phyloP scores from a whole-genome alignment of 2,329 filamentous ascomycete genomes.

The Lasiodiplodia gonubiensis region DNA sequence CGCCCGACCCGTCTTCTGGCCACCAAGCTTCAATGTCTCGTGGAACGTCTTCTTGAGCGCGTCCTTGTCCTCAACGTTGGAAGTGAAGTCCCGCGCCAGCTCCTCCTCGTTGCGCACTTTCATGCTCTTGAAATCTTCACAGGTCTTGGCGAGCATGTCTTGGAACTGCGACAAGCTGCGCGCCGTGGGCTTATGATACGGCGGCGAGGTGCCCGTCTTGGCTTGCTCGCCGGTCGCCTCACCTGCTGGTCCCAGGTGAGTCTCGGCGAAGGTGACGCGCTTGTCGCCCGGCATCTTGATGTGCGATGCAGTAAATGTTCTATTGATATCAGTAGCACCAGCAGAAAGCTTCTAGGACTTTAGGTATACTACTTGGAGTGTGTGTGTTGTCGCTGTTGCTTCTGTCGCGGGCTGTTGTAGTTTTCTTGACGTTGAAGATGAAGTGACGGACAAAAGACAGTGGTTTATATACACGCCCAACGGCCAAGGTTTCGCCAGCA shows the following conservation, averaged over 20 bases:
- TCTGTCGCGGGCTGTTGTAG: background rate
- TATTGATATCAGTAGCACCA: background rate
- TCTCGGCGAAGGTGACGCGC: slow-evolving; percentile 18
- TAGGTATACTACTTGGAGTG: background rate
- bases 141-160: background rate
- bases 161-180: slow-evolving; percentile 20
- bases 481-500: background rate
- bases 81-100: background rate
- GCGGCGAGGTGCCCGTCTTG: slow-evolving; percentile 3
- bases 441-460: background rate
- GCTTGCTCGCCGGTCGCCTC: background rate
- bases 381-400: background rate
- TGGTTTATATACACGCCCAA: background rate
- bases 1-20: slow-evolving; percentile 9
- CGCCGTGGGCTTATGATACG: background rate
- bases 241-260: background rate
- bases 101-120: slow-evolving; percentile 4
- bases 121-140: slow-evolving; percentile 11
- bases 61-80: background rate
- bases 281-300: background rate
- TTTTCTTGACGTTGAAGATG: background rate
- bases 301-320: background rate
- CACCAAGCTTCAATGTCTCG: slow-evolving; percentile 1
- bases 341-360: background rate
- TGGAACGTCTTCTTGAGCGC: background rate